A percentile compares a stretch with the other conserved stretches of the same genome.
phyloP scores from a whole-genome alignment of 768 basidiomycete species.

The Mycena olivaceomarginata region DNA sequence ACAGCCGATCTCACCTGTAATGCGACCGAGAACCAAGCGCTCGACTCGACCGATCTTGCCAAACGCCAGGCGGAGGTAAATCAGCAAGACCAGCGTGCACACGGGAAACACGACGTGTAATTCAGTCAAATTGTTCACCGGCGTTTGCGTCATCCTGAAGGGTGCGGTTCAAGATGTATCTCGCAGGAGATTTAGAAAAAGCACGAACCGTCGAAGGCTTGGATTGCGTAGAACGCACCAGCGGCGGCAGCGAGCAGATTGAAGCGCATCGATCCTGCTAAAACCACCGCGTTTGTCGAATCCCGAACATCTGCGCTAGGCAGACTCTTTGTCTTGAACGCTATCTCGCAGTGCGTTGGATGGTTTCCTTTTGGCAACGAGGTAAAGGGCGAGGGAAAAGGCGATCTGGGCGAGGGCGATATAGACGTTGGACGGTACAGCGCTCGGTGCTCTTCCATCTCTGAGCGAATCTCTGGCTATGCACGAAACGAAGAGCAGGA shows the following conservation, averaged over 20 bases:
- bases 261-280: neutral
- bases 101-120: conserved; percentile 12
- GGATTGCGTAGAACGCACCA: conserved; percentile 10
- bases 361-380: too few species aligned
- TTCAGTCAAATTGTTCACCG: conserved; percentile 7
- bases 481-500: too few species aligned
- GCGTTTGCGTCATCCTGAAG: conserved; percentile 1
- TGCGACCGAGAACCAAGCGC: neutral
- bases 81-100: conserved; percentile 6
- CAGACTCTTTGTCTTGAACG: neutral
- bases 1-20: neutral
- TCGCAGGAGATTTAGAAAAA: neutral
- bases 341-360: too few species aligned
- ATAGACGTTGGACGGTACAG: too few species aligned
- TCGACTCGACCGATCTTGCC: neutral
- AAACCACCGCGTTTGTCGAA: neutral
- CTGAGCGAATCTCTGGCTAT: too few species aligned
- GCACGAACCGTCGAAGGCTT: conserved; percentile 12
- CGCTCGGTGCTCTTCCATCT: too few species aligned
- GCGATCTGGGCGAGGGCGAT: too few species aligned
- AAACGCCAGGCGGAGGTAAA: conserved; percentile 14
- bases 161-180: neutral
- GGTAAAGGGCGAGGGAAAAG: too few species aligned
- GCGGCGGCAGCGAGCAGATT: neutral
- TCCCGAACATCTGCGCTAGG: neutral